Conservation (phyloP, 176 grass and related monocot species). For the Otatea glauca region DNA sequence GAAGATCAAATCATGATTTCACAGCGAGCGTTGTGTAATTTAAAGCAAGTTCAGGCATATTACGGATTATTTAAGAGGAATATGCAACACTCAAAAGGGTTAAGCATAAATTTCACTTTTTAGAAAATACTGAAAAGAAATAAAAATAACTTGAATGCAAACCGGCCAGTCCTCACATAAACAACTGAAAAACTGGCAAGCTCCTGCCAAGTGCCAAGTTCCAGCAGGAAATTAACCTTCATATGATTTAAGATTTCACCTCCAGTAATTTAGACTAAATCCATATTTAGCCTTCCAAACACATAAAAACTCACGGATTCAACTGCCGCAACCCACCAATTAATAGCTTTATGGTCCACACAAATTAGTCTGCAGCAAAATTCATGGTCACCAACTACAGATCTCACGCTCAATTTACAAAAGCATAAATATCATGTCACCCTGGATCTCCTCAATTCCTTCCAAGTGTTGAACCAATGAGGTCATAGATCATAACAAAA, state of each 20-base stretch:
- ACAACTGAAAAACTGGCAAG: neutral
- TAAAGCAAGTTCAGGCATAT: neutral
- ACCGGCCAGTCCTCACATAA: neutral
- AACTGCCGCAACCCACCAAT: neutral
- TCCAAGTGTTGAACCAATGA: neutral
- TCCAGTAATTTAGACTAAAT: neutral
- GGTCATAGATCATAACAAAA: neutral
- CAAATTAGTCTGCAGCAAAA: neutral
- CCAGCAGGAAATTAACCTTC: neutral
- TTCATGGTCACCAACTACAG: neutral
- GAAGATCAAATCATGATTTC: neutral
- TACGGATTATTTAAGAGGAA: neutral
- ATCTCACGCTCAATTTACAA: neutral
- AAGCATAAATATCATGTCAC: neutral
- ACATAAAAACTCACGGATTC: neutral
- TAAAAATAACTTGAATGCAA: neutral
- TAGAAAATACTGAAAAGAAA: neutral
- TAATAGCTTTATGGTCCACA: neutral
- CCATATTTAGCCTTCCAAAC: neutral
- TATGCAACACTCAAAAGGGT: neutral
- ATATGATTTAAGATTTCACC: neutral
- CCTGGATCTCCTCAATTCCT: neutral
- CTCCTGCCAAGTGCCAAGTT: conserved; percentile 3
- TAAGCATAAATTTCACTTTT: neutral
- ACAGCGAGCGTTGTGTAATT: neutral